A percentile compares a stretch with the other conserved stretches of the same genome.
Conservation (phyloP, 805 yeast genomes). For the Lachancea waltii region DNA sequence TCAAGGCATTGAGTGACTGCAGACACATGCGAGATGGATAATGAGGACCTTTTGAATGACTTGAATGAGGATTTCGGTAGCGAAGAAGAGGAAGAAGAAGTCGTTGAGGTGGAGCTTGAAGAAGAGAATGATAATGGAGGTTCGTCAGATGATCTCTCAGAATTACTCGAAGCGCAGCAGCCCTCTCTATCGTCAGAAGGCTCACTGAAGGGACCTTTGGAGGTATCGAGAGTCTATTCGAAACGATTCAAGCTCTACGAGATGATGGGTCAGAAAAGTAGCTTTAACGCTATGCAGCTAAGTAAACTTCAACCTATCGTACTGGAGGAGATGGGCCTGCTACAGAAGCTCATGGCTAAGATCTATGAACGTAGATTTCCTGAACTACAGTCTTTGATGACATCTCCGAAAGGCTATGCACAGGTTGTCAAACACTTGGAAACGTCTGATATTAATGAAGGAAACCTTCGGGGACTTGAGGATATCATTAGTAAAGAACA, state of each 20-base stretch:
- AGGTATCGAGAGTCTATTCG: neutral
- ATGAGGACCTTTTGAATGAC: slow-evolving; percentile 11
- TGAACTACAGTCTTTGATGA: slow-evolving; percentile 59
- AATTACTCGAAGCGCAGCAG: neutral
- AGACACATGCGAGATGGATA: too few relatives aligned
- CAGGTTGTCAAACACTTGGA: slow-evolving; percentile 45
- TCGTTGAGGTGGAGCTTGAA: neutral
- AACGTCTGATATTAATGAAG: slow-evolving; percentile 31
- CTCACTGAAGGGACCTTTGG: neutral
- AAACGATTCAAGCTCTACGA: neutral
- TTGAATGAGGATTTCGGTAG: slow-evolving; percentile 7
- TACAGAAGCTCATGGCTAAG: slow-evolving; percentile 44
- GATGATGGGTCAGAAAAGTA: slow-evolving; percentile 31
- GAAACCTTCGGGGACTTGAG: slow-evolving; percentile 34
- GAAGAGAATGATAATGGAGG: neutral
- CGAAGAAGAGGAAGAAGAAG: slow-evolving; percentile 3
- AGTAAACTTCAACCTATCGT: slow-evolving; percentile 52
- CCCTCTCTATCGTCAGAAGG: neutral
- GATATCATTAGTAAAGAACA: slow-evolving; percentile 54
- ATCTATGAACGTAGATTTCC: slow-evolving; percentile 60
- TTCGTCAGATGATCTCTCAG: neutral
- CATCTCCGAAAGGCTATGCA: slow-evolving; percentile 58
- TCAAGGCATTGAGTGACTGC: too few relatives aligned
- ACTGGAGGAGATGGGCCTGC: slow-evolving; percentile 44
- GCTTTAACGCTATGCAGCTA: slow-evolving; percentile 44